These are phyloP conservation scores for Artemisia argyi DNA, from an alignment of 129 eudicot species.

Conservation along the genomic window DNA sequence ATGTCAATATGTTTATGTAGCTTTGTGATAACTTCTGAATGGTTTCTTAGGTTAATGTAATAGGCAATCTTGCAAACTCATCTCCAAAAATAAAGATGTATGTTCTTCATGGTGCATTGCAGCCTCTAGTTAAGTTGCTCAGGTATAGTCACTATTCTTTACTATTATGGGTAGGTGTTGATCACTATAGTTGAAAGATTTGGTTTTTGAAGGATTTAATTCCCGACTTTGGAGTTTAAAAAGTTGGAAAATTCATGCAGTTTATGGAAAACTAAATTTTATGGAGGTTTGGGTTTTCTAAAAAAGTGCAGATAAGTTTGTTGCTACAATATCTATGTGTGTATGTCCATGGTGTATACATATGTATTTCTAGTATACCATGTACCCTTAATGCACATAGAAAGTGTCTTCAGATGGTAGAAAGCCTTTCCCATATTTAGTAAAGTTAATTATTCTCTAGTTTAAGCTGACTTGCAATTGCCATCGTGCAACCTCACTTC, in stretches of 20 bases:
- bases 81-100: conserved; percentile 86
- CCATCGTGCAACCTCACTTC: not conserved
- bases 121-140: conserved; percentile 54
- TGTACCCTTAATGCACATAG: not conserved
- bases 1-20: not conserved
- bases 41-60: conserved; percentile 83
- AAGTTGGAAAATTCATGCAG: not conserved
- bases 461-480: conserved; percentile 1
- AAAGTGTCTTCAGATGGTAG: conserved; percentile 8
- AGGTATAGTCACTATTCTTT: conserved; percentile 41
- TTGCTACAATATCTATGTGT: not conserved
- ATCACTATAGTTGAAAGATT: not conserved
- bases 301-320: conserved; percentile 7
- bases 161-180: not conserved
- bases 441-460: not conserved
- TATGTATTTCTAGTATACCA: not conserved
- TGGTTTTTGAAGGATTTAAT: not conserved
- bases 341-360: not conserved
- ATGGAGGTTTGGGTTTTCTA: not conserved
- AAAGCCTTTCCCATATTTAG: not conserved
- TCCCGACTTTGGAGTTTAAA: no score
- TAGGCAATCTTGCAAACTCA: conserved; percentile 93
- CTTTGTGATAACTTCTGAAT: conserved; percentile 6
- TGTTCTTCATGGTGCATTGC: conserved; percentile 95
- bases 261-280: not conserved